phyloP scores from a whole-genome alignment of 2,329 filamentous ascomycete genomes.

The Ophiocordyceps camponoti-leonardi region DNA sequence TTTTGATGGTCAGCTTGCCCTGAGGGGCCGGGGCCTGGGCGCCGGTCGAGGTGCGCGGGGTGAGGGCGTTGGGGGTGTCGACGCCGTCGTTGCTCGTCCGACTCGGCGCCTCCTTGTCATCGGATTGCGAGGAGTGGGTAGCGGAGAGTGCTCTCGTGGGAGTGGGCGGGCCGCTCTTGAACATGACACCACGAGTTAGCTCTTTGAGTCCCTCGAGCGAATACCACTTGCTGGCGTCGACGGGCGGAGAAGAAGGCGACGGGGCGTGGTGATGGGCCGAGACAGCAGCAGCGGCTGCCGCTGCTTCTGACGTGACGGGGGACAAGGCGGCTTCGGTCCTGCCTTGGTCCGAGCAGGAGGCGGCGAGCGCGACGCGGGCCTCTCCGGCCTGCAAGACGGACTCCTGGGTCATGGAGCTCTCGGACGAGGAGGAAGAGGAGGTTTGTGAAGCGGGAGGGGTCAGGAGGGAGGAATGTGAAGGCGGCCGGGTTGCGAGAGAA shows the following conservation, averaged over 20 bases:
- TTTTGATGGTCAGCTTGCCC: slow-evolving; percentile 80
- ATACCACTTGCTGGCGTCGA: slow-evolving; percentile 34
- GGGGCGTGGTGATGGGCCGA: slow-evolving; percentile 14
- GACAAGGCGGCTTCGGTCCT: slow-evolving; percentile 1
- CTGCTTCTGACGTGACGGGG: slow-evolving; percentile 1
- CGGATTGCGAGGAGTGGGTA: slow-evolving; percentile 33
- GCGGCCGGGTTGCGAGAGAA: slow-evolving; percentile 7
- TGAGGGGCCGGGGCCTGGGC: slow-evolving; percentile 55
- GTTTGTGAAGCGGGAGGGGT: slow-evolving; percentile 38
- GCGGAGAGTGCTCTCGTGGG: slow-evolving; percentile 74
- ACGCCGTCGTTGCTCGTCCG: slow-evolving; percentile 23
- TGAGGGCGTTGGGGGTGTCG: slow-evolving; percentile 34
- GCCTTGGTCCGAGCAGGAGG: slow-evolving; percentile 3
- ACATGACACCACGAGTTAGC: slow-evolving; percentile 63
- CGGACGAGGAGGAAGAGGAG: slow-evolving; percentile 22
- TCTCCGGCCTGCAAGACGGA: slow-evolving; percentile 9
- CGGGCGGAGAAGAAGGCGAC: slow-evolving; percentile 22
- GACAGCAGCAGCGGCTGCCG: slow-evolving; percentile 1
- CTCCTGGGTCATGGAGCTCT: slow-evolving; percentile 13
- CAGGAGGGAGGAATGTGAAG: slow-evolving; percentile 28
- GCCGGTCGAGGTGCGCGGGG: slow-evolving; percentile 29
- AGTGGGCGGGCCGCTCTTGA: slow-evolving; percentile 85
- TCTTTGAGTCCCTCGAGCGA: slow-evolving; percentile 55
- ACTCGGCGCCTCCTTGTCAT: slow-evolving; percentile 21
- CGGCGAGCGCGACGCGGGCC: slow-evolving; percentile 7